Base-by-base conservation (phyloP, 495 filamentous ascomycete species). In the Trichocladium uniseriatum region DNA sequence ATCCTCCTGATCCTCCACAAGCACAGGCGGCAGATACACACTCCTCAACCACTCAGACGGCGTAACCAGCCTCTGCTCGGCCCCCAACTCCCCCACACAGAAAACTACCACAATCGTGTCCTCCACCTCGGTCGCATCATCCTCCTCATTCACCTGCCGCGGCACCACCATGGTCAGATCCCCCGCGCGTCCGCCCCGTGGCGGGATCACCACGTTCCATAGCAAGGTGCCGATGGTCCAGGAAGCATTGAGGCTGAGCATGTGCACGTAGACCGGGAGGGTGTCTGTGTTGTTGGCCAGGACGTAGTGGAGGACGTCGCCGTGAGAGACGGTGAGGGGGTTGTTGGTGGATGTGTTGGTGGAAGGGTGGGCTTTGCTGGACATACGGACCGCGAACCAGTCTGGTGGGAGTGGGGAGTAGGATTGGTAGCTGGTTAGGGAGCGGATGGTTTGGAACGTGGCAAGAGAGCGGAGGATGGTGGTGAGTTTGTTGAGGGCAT, bases 171-270 rank as follows among this genome's bases (percentile, higher is more conserved):
- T 44, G 6, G 29, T 48, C 13, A 57, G 22, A 1, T 57, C 43
- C 4, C 54, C 54, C 2, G 50, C 43, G 19, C 45, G 42, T 18
- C 51, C 37, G 9, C 38, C 29, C 9, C 34, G 14, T 0, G 54
- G 45, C 5, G 49, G 49, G 7, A 57, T 29, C 9, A 19, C 36
- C 10, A 45, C 42, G 27, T 57, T 47, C 54, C 54, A 57, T 1
- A 53, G 42, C 38, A 53, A 22, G 5, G 38, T 46, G 0, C 46
- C 46, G 9, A 57, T 34, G 0, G 50, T 53, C 54, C 54, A 57
- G 6, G 54, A 53, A 2, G 54, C 46, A 20, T 57, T 57, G 28
- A 57, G 54, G 28, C 54, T 53, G 14, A 57, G 14, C 50, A 57
- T 51, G 38, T 57, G 45, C 0, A 53, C 51, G 22, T 50, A 38